These are phyloP conservation scores for Nigrospora sphaerica DNA, from an alignment of 2,329 filamentous ascomycete genomes.

Conservation along the genomic window DNA sequence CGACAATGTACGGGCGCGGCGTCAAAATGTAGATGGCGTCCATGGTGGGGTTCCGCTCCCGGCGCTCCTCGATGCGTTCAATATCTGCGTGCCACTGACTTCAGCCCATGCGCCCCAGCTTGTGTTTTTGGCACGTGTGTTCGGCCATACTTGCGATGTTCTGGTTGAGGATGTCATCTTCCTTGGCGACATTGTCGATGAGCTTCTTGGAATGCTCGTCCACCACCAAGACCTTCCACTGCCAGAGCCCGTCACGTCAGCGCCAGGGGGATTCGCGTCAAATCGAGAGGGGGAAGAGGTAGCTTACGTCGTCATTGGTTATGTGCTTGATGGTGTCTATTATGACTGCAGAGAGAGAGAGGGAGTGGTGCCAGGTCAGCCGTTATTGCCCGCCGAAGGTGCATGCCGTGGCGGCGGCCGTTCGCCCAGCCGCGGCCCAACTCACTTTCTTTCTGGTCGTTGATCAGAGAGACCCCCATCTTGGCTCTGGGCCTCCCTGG, in stretches of 20 bases:
- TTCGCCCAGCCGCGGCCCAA: constrained; percentile 4
- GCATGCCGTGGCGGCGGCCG: neutral
- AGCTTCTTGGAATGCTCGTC: constrained; percentile 79
- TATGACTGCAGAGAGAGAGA: constrained; percentile 46
- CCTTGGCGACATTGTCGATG: constrained; percentile 82
- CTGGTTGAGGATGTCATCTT: constrained; percentile 95
- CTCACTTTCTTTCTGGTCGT: constrained; percentile 73
- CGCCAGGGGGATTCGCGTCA: neutral
- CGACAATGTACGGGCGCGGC: constrained; percentile 79
- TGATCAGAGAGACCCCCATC: constrained; percentile 81
- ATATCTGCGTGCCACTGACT: constrained; percentile 56
- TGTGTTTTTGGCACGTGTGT: constrained; percentile 5
- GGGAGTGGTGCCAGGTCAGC: constrained; percentile 1
- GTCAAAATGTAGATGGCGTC: constrained; percentile 92
- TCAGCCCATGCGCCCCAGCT: constrained; percentile 15
- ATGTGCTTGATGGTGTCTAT: constrained; percentile 69
- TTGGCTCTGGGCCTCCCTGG: constrained; percentile 29
- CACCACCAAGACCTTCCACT: constrained; percentile 97
- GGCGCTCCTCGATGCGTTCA: constrained; percentile 83
- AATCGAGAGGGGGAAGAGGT: neutral
- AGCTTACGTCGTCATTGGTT: constrained; percentile 70
- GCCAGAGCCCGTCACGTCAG: constrained; percentile 9
- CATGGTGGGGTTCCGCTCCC: constrained; percentile 79
- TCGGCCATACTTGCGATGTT: constrained; percentile 79
- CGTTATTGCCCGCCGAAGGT: neutral